Conservation (phyloP, 176 grass and related monocot species). For the Lolium multiflorum region DNA sequence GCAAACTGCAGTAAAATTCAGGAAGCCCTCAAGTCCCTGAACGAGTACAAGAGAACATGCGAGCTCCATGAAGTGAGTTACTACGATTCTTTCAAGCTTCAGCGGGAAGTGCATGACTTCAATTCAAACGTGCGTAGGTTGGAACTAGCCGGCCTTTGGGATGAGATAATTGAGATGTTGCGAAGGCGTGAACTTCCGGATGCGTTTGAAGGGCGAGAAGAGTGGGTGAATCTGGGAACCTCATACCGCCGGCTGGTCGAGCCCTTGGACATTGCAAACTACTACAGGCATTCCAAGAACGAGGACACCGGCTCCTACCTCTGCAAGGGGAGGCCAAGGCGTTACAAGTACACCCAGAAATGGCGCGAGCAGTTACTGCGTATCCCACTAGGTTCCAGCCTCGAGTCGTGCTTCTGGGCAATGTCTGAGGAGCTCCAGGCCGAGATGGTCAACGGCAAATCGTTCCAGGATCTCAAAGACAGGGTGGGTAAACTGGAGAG, state of each 20-base stretch:
- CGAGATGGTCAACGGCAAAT: slow-evolving; percentile 59
- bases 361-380: slow-evolving; percentile 76
- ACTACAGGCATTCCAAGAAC: slow-evolving; percentile 94
- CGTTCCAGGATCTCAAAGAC: slow-evolving; percentile 63
- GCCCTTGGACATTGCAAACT: slow-evolving; percentile 97
- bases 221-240: slow-evolving; percentile 86
- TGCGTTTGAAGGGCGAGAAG: slow-evolving; percentile 68
- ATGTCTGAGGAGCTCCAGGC: slow-evolving; percentile 82
- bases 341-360: slow-evolving; percentile 88
- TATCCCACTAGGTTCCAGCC: slow-evolving; percentile 57
- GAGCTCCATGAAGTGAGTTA: slow-evolving; percentile 68
- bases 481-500: slow-evolving; percentile 71
- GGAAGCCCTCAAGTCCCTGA: slow-evolving; percentile 63
- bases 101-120: slow-evolving; percentile 82
- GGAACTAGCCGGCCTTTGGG: slow-evolving; percentile 85
- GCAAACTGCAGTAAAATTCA: slow-evolving; percentile 78
- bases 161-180: slow-evolving; percentile 96
- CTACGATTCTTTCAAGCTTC: slow-evolving; percentile 93
- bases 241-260: slow-evolving; percentile 78
- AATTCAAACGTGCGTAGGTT: slow-evolving; percentile 79
- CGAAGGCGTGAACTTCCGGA: slow-evolving; percentile 77
- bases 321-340: slow-evolving; percentile 75
- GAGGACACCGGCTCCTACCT: slow-evolving; percentile 89
- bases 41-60: slow-evolving; percentile 65
- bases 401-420: slow-evolving; percentile 93